A percentile compares a stretch with the other conserved stretches of the same genome.
Evolutionary conservation across 441 rosid species (phyloP).

Genomic region (Jatropha multifida): DNA sequence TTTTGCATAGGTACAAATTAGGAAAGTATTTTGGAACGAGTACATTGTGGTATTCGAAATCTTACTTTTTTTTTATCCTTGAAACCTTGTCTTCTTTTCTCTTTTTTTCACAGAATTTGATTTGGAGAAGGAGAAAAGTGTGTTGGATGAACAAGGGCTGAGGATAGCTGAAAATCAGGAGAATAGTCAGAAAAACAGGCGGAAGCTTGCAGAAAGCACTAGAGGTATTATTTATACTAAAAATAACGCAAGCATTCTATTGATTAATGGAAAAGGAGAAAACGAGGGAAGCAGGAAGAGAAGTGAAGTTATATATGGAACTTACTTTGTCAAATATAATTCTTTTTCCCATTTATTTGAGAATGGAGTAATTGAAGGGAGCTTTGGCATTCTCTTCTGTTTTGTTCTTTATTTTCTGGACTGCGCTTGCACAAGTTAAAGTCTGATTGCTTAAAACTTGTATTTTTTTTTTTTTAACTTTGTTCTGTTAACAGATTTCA

Average conservation of each 20-base stretch:
- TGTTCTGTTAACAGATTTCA: conserved; percentile 66
- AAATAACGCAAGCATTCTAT: not conserved
- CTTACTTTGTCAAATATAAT: not conserved
- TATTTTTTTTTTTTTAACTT: not conserved
- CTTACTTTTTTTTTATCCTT: not conserved
- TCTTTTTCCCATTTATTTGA: not conserved
- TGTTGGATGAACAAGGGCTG: conserved; percentile 95
- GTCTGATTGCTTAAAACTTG: not conserved
- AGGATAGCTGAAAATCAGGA: conserved; percentile 97
- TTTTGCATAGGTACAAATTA: too few species aligned
- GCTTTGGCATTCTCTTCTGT: not conserved
- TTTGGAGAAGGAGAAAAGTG: conserved; percentile 89
- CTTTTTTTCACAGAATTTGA: conserved; percentile 64
- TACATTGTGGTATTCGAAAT: not conserved
- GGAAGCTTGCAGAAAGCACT: conserved; percentile 99
- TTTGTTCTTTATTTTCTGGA: not conserved
- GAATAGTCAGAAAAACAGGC: conserved; percentile 88
- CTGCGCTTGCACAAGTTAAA: not conserved
- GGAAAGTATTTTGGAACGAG: too few species aligned
- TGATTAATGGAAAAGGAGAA: not conserved
- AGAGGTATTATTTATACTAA: conserved; percentile 55
- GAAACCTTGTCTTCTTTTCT: not conserved
- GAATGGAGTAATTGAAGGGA: not conserved
- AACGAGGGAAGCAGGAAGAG: not conserved
- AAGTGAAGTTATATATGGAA: not conserved